These are phyloP conservation scores for Naganishia liquefaciens DNA, from an alignment of 1,284 basidiomycete species.

Conservation along the genomic window DNA sequence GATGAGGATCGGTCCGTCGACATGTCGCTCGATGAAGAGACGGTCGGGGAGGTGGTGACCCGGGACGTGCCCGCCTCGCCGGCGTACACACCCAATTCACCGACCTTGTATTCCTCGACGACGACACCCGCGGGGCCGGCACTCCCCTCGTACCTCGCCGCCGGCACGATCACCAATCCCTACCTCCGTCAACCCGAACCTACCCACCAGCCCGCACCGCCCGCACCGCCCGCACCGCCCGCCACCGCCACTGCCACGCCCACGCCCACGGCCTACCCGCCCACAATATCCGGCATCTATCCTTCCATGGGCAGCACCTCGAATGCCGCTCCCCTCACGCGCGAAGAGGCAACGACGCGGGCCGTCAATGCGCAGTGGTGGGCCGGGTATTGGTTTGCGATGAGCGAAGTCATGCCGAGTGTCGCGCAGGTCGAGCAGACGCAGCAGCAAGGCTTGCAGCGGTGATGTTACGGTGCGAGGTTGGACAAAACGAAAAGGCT, in stretches of 20 bases:
- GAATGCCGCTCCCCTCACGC: slow-evolving; percentile 1
- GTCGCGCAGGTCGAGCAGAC: slow-evolving; percentile 16
- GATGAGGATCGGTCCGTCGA: slow-evolving; percentile 7
- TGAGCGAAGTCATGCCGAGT: slow-evolving; percentile 30
- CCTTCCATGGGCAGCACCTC: slow-evolving; percentile 25
- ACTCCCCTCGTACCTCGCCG: background rate
- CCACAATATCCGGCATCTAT: slow-evolving; percentile 23
- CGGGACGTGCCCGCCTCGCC: slow-evolving; percentile 1
- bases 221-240: background rate
- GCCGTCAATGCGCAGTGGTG: slow-evolving; percentile 34
- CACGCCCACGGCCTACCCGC: slow-evolving; percentile 11
- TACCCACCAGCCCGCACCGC: background rate
- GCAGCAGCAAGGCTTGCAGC: slow-evolving; percentile 17
- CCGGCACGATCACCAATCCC: background rate
- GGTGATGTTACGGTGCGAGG: background rate
- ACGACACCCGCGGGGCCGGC: background rate
- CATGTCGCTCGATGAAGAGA: slow-evolving; percentile 12
- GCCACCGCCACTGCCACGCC: slow-evolving; percentile 6
- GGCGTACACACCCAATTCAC: slow-evolving; percentile 19
- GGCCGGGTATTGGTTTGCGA: slow-evolving; percentile 35
- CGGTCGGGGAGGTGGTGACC: background rate
- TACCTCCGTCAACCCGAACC: slow-evolving; percentile 2
- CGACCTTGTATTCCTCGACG: background rate
- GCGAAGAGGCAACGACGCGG: slow-evolving; percentile 29
- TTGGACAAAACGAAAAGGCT: too few relatives aligned